Base-by-base conservation (phyloP, 345 rosid genomes). In the Theobroma cacao region DNA sequence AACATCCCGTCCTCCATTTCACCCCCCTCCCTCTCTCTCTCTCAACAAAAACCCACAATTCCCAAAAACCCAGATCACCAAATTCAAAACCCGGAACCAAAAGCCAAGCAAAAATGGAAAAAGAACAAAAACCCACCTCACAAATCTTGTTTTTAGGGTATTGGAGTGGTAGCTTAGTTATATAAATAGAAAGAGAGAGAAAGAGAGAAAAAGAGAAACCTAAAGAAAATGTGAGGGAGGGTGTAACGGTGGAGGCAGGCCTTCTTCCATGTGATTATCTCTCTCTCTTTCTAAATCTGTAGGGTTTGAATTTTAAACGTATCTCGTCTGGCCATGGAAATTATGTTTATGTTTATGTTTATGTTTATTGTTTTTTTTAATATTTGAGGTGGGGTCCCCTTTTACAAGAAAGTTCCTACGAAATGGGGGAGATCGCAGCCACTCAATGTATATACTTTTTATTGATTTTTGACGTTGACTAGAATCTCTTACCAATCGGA, bases 1-100 rank as follows among this genome's bases (percentile, higher is more conserved):
- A 90, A 65, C 34, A 65, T 48, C 79, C 90, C 89, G 76, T 92
- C 99, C 75, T 96, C 99, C 99, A 96, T 95, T 50, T 68, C 79
- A 56, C 79, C 77, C 80, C 79, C 41, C 66, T 34, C 48, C 50
- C 52, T 31, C 47, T 11, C 63, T 17, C 56, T 40, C 64, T 60
- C 36, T 34, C 36, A 24, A 20, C 22, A 30, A 41, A 60, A 62
- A 8, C 38, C 74, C 40, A 18, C 2, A 28, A 41, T 22, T 75
- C 34, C 38, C 50, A 26, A 55, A 70, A 22, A 11, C 74, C 74
- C 78, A 81, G 76, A 77, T 77, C 81, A 17, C 77, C 33, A 64
- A 53, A 74, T 34, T 18, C 41, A 84, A 78, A 67, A 72, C 28
- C 48, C 4, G 9, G 8, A 76, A 24, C 55, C 56, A 33, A 30